Percentiles rank a stretch among this genome's conserved stretches.
Conservation (phyloP, 2,329 filamentous ascomycete species). For the Talaromyces sp. region DNA sequence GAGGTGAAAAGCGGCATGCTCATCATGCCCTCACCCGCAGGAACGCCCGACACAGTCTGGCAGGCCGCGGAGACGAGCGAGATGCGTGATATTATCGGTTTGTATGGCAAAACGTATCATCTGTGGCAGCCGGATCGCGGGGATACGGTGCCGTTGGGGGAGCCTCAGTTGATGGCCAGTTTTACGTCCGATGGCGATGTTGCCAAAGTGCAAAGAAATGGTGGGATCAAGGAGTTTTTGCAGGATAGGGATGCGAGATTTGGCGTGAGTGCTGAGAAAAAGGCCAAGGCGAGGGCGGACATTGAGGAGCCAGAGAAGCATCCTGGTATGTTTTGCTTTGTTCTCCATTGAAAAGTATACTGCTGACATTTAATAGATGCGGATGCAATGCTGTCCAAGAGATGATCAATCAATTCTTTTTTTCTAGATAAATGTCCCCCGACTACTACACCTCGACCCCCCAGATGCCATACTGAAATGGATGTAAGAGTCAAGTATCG, state of each 20-base stretch:
- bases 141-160: constrained; percentile 58
- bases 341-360: neutral
- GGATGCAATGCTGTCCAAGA: constrained; percentile 10
- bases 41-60: constrained; percentile 58
- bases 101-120: constrained; percentile 84
- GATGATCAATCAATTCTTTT: neutral
- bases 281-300: constrained; percentile 50
- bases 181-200: constrained; percentile 34
- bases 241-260: constrained; percentile 52
- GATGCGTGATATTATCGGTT: constrained; percentile 68
- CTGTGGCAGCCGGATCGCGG: constrained; percentile 81
- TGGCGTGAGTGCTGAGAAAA: constrained; percentile 48
- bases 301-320: constrained; percentile 38
- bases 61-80: constrained; percentile 71
- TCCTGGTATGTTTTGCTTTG: constrained; percentile 26
- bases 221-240: constrained; percentile 27
- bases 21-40: constrained; percentile 34
- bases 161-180: constrained; percentile 62
- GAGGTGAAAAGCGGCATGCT: constrained; percentile 43
- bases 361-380: constrained; percentile 3
- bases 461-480: constrained; percentile 44
- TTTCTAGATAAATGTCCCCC: constrained; percentile 38
- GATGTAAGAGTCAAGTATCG: constrained; percentile 36
- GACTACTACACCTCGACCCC: constrained; percentile 33
- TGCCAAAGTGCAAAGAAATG: constrained; percentile 16